Percentiles rank a stretch among this genome's conserved stretches.
Conservation (phyloP, 2,329 filamentous ascomycete genomes). For the Septoria linicola region DNA sequence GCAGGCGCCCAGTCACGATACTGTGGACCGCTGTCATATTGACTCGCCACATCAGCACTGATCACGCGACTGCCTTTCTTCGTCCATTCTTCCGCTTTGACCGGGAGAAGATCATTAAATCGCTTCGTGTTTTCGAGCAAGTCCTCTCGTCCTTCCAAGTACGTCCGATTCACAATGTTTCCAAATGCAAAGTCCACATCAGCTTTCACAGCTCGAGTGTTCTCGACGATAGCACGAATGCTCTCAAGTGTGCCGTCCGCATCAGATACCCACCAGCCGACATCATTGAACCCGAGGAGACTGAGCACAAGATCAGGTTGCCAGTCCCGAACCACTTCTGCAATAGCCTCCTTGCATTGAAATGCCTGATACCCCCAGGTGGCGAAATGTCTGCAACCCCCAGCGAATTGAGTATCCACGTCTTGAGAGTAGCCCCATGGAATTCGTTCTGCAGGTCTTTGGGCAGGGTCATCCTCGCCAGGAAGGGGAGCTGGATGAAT, state of each 20-base stretch:
- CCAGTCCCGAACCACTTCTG: slow-evolving; percentile 32
- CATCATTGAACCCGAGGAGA: slow-evolving; percentile 32
- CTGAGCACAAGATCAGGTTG: slow-evolving; percentile 36
- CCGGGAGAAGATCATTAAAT: slow-evolving; percentile 25
- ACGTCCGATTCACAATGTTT: slow-evolving; percentile 27
- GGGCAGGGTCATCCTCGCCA: slow-evolving; percentile 8
- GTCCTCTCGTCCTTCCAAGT: slow-evolving; percentile 25
- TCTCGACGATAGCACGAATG: slow-evolving; percentile 34
- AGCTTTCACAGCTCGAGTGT: slow-evolving; percentile 35
- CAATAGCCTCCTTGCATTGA: slow-evolving; percentile 36
- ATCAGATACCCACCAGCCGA: slow-evolving; percentile 28
- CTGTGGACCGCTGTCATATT: slow-evolving; percentile 24
- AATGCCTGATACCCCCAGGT: slow-evolving; percentile 37
- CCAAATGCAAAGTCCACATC: slow-evolving; percentile 26
- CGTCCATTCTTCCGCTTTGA: slow-evolving; percentile 32
- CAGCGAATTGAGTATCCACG: slow-evolving; percentile 31
- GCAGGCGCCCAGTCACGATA: slow-evolving; percentile 13
- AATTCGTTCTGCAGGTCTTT: slow-evolving; percentile 4
- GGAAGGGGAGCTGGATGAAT: slow-evolving; percentile 19
- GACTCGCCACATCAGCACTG: slow-evolving; percentile 38
- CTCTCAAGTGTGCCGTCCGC: slow-evolving; percentile 26
- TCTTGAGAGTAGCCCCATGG: slow-evolving; percentile 38
- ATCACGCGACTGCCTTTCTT: slow-evolving; percentile 34
- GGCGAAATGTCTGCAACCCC: slow-evolving; percentile 19
- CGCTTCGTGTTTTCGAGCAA: slow-evolving; percentile 23